Evolutionary conservation across 108 stramenopile species (phyloP), one percentile per base, ranked within the genome.

Genomic region (Nannochloropsis oceanica): DNA sequence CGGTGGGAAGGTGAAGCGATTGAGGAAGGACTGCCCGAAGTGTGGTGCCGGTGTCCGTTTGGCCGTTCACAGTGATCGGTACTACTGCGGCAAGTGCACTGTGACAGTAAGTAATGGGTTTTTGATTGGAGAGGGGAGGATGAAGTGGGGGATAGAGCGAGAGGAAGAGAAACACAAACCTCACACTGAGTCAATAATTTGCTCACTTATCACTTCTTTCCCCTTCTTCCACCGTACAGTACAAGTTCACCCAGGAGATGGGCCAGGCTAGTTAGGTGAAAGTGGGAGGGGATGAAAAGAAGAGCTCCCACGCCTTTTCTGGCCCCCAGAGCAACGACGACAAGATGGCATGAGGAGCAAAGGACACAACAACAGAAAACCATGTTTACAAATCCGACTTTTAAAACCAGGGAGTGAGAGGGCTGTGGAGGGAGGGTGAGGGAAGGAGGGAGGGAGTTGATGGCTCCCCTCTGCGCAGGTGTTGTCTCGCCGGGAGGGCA

Each of bases 31-130:
- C 91, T 94, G 93, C 87, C 97, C 97, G 84, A 80, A 79, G 73
- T 92, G 92, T 84, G 97, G 97, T 85, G 95, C 96, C 88, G 99
- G 99, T 26, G 97, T 96, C 92, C 98, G 98, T 96, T 96, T 99
- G 97, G 99, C 99, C 73, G 95, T 95, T 82, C 99, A 99, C 93
- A 89, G 93, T 80, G 96, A 99, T 93, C 95, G 99, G 87, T 97
- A 97, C 92, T 96, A 97, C 94, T 99, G 99, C 92, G 99, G 99
- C 86, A 97, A 96, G 94, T 95, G 95, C 89, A 92, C 93, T 87
- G 94, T 95, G 86, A 97, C 97, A 80, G 96, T 95, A 92, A 93
- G 59, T 95, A 88, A 95, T 95, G 34, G 34, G n/a, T n/a, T 34
- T 34, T 34, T 34, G 34, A 34, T 34, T 34, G 1, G 34, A 34